Evolutionary conservation across 1,284 basidiomycete genomes (phyloP).

Genomic region (Austroboletus niveus): DNA sequence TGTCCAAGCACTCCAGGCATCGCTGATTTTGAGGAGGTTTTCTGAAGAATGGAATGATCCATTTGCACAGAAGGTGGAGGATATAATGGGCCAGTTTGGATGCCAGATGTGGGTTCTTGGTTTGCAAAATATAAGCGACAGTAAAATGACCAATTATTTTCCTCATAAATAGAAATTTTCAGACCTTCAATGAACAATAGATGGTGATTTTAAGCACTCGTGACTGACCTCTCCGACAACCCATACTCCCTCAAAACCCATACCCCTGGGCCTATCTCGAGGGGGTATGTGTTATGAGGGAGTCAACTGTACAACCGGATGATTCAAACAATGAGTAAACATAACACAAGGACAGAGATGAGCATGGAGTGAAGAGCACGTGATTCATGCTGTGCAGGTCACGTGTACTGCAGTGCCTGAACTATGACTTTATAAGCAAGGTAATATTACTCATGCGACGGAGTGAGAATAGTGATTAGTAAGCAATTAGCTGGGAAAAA

Average conservation of each 20-base stretch:
- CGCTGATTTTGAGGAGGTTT: neutral
- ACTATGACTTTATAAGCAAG: no score
- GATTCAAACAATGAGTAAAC: no score
- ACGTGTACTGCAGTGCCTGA: no score
- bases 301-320: neutral
- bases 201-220: neutral
- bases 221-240: neutral
- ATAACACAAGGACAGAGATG: no score
- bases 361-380: no score
- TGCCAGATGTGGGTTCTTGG: neutral
- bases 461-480: no score
- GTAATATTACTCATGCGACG: no score
- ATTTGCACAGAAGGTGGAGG: neutral
- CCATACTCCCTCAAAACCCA: neutral
- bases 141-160: neutral
- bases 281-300: neutral
- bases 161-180: neutral
- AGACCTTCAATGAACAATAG: neutral
- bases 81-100: neutral
- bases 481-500: no score
- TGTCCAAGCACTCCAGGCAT: neutral
- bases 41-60: neutral
- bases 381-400: no score
- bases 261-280: neutral
- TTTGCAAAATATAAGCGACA: neutral